phyloP scores from a whole-genome alignment of 2,329 filamentous ascomycete species.

The Aspergillus sclerotialis region DNA sequence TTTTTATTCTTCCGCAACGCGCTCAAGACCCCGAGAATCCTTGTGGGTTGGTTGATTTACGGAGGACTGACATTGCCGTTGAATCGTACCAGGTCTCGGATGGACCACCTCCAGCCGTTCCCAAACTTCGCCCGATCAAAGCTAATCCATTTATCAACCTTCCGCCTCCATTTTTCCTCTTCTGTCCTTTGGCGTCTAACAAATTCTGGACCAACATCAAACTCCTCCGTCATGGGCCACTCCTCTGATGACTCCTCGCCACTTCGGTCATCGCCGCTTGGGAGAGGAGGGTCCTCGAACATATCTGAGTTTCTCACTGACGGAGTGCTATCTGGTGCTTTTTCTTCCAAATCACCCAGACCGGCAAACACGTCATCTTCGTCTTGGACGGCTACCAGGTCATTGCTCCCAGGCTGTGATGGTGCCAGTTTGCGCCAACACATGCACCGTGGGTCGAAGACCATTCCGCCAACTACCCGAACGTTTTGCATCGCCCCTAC shows the following conservation, averaged over 20 bases:
- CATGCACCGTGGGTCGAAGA: constrained; percentile 95
- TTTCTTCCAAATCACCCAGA: constrained; percentile 84
- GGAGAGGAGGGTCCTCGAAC: constrained; percentile 19
- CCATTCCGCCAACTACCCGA: constrained; percentile 95
- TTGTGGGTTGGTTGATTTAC: too few relatives aligned
- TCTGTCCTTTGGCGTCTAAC: constrained; percentile 82
- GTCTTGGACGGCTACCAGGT: constrained; percentile 57
- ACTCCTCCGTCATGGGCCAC: constrained; percentile 89
- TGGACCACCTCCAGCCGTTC: constrained; percentile 70
- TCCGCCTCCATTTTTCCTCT: constrained; percentile 82
- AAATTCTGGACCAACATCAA: constrained; percentile 94
- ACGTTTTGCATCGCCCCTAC: constrained; percentile 78
- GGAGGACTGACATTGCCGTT: constrained; percentile 8
- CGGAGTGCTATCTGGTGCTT: constrained; percentile 18
- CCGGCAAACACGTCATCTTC: constrained; percentile 93
- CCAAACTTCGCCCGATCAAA: constrained; percentile 42
- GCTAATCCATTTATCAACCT: constrained; percentile 78
- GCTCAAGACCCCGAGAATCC: too few relatives aligned
- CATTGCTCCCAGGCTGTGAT: constrained; percentile 30
- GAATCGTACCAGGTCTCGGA: constrained; percentile 40
- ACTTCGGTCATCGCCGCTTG: constrained; percentile 33
- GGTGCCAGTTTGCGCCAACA: constrained; percentile 81
- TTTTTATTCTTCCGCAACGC: too few relatives aligned
- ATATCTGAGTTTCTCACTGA: constrained; percentile 16
- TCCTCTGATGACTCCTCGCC: constrained; percentile 53